phyloP scores from a whole-genome alignment of 1,284 basidiomycete genomes.

The Volvariella surrecta region DNA sequence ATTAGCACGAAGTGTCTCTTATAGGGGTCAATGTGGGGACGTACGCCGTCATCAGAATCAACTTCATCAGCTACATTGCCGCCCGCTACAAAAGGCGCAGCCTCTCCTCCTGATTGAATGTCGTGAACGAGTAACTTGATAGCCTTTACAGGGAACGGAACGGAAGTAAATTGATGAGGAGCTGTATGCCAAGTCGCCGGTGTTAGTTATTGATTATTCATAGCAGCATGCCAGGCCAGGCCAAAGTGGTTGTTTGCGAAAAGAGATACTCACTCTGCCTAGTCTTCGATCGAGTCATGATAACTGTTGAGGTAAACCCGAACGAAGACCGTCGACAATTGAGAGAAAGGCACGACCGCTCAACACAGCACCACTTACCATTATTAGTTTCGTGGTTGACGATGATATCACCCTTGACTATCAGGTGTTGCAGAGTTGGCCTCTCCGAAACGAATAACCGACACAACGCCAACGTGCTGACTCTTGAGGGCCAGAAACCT shows the following conservation, averaged over 20 bases:
- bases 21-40: constrained; percentile 19
- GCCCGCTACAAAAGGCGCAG: constrained; percentile 49
- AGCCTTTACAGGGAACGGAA: constrained; percentile 86
- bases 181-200: constrained; percentile 35
- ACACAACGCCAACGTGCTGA: constrained; percentile 78
- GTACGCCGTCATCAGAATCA: constrained; percentile 72
- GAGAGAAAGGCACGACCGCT: neutral
- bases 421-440: constrained; percentile 53
- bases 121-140: constrained; percentile 87
- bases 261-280: constrained; percentile 58
- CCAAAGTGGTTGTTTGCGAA: constrained; percentile 6
- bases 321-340: neutral
- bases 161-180: constrained; percentile 78
- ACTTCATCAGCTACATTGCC: constrained; percentile 35
- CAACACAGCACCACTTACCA: constrained; percentile 34
- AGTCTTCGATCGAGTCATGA: constrained; percentile 92
- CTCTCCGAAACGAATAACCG: constrained; percentile 68
- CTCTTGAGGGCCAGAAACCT: constrained; percentile 86
- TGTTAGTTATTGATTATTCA: no score
- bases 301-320: constrained; percentile 46
- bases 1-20: neutral
- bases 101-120: constrained; percentile 65
- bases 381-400: constrained; percentile 72
- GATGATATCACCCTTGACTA: constrained; percentile 91
- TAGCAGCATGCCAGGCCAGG: constrained; percentile 10